Evolutionary conservation across 2,329 filamentous ascomycete genomes (phyloP).

Genomic region (Colletotrichum sojae): DNA sequence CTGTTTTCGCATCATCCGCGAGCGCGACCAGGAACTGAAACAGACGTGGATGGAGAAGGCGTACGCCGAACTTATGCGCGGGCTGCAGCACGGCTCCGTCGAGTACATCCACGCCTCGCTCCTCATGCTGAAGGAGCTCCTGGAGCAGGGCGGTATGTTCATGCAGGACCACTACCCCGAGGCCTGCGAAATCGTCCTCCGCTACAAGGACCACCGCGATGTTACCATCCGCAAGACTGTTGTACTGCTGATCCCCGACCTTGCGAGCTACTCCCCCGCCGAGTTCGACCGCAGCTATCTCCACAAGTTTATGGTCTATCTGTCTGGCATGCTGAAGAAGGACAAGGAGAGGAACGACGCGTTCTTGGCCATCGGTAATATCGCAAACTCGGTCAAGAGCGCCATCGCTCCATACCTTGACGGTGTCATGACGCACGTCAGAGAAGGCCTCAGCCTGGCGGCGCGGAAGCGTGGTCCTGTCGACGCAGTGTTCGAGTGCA

Average conservation of each 20-base stretch:
- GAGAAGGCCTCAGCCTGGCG: conserved; percentile 88
- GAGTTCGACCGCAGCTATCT: conserved; percentile 91
- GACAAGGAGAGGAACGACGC: conserved; percentile 95
- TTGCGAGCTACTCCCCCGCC: conserved; percentile 91
- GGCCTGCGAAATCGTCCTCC: conserved; percentile 91
- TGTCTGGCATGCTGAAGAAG: conserved; percentile 93
- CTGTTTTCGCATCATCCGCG: conserved; percentile 95
- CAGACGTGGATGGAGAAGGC: conserved; percentile 92
- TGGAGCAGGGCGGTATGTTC: conserved; percentile 97
- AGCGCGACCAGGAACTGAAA: conserved; percentile 90
- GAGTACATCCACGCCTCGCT: conserved; percentile 96
- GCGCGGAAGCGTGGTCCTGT: conserved; percentile 76
- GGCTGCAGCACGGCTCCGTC: conserved; percentile 84
- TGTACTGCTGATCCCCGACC: conserved; percentile 89
- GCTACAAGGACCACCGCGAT: conserved; percentile 94
- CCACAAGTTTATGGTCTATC: conserved; percentile 96
- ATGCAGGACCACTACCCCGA: conserved; percentile 97
- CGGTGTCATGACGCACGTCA: conserved; percentile 91
- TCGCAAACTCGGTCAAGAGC: conserved; percentile 95
- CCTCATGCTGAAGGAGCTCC: conserved; percentile 90
- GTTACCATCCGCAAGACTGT: conserved; percentile 89
- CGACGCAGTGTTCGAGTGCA: conserved; percentile 94
- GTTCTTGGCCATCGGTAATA: conserved; percentile 95
- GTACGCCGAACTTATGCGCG: conserved; percentile 85
- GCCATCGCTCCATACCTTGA: conserved; percentile 96